phyloP scores from a whole-genome alignment of 768 basidiomycete species.

The Xerocomellus chrysenteron region DNA sequence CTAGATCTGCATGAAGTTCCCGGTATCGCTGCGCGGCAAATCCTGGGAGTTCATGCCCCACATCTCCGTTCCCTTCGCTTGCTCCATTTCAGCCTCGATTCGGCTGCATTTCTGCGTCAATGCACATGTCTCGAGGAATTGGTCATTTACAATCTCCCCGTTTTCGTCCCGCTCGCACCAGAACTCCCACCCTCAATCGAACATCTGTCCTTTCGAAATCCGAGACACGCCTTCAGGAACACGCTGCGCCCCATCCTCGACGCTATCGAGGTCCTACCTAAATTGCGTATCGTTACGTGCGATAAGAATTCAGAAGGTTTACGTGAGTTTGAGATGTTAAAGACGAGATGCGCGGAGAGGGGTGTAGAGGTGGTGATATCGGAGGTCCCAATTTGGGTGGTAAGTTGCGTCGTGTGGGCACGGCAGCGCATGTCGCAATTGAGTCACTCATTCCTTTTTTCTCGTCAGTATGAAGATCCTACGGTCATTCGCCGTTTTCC shows the following conservation, averaged over 20 bases:
- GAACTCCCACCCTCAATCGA: constrained; percentile 39
- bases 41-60: constrained; percentile 32
- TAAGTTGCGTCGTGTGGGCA: constrained; percentile 23
- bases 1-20: constrained; percentile 41
- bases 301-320: constrained; percentile 24
- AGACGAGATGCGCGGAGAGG: constrained; percentile 30
- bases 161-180: constrained; percentile 30
- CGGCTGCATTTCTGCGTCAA: constrained; percentile 33
- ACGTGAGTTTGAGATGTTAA: constrained; percentile 24
- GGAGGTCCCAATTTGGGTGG: constrained; percentile 35
- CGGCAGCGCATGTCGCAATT: neutral
- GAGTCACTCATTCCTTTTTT: neutral
- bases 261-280: constrained; percentile 34
- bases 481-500: constrained; percentile 35
- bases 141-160: constrained; percentile 37
- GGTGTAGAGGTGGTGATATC: constrained; percentile 29
- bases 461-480: constrained; percentile 38
- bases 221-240: constrained; percentile 17
- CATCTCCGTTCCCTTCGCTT: constrained; percentile 45
- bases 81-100: constrained; percentile 33
- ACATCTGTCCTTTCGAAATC: constrained; percentile 40
- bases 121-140: constrained; percentile 44
- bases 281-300: constrained; percentile 38
- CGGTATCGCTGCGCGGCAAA: constrained; percentile 19
- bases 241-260: constrained; percentile 31